Conservation (phyloP, 2,329 filamentous ascomycete species). For the Exophiala calicioides region DNA sequence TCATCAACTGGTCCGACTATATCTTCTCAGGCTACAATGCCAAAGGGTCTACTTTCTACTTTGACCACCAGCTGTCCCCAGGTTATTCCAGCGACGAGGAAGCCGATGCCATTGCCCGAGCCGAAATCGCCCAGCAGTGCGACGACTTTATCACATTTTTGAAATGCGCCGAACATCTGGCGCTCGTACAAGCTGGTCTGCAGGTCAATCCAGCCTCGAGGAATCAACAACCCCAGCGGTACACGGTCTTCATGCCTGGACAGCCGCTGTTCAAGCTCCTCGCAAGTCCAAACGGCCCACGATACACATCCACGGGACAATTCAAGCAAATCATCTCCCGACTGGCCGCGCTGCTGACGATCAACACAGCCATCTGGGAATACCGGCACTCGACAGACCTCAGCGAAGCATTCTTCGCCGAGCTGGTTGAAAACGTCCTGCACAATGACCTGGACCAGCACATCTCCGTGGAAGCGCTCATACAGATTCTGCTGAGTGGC, state of each 20-base stretch:
- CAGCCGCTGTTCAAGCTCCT: conserved; percentile 40
- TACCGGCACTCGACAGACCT: conserved; percentile 37
- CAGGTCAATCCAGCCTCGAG: conserved; percentile 24
- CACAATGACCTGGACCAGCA: conserved; percentile 41
- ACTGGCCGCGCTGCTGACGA: conserved; percentile 39
- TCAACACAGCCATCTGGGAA: conserved; percentile 45
- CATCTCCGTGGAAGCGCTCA: conserved; percentile 41
- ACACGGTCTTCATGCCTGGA: conserved; percentile 34
- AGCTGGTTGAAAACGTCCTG: conserved; percentile 36
- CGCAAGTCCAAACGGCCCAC: conserved; percentile 35
- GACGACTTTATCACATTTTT: conserved; percentile 43
- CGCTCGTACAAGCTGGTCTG: conserved; percentile 33
- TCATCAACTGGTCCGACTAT: conserved; percentile 47
- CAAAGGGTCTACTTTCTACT: conserved; percentile 39
- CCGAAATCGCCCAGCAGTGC: conserved; percentile 40
- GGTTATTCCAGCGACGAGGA: conserved; percentile 19
- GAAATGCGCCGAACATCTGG: conserved; percentile 40
- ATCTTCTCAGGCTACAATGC: conserved; percentile 43
- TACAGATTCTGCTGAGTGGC: conserved; percentile 42
- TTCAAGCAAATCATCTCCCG: conserved; percentile 44
- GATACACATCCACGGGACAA: conserved; percentile 39
- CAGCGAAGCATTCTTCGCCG: conserved; percentile 38
- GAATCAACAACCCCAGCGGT: conserved; percentile 29
- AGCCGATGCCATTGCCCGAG: conserved; percentile 27
- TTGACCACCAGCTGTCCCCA: conserved; percentile 32